These are phyloP conservation scores for Neurospora sp. DNA, from an alignment of 2,329 filamentous ascomycete genomes.

Conservation along the genomic window DNA sequence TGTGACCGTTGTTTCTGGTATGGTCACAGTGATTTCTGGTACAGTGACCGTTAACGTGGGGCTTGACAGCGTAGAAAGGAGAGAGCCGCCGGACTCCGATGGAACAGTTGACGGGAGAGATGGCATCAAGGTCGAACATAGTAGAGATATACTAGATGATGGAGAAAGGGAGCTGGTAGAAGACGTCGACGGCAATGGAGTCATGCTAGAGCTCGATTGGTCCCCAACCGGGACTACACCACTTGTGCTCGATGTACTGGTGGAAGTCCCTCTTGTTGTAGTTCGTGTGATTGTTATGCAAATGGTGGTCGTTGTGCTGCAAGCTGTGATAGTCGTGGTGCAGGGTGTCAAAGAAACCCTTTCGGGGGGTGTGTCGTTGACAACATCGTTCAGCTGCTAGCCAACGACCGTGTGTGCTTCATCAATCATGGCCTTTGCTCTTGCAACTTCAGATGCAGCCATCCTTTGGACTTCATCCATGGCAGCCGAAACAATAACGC, in stretches of 20 bases:
- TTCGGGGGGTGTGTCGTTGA: conserved; percentile 1
- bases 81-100: neutral
- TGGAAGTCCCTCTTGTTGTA: neutral
- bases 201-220: neutral
- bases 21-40: neutral
- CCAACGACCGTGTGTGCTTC: conserved; percentile 4
- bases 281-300: conserved; percentile 5
- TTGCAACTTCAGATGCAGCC: conserved; percentile 7
- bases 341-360: conserved; percentile 5
- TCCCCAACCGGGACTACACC: neutral
- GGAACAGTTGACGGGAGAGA: neutral
- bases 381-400: conserved; percentile 5
- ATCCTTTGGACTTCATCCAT: conserved; percentile 8
- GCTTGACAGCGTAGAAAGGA: neutral
- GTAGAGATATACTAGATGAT: neutral
- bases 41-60: neutral
- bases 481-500: conserved; percentile 9
- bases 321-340: conserved; percentile 9
- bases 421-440: conserved; percentile 6
- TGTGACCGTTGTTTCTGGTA: neutral
- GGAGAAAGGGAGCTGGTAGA: neutral
- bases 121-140: neutral
- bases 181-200: neutral
- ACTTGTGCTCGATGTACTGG: neutral
- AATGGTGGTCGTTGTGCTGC: conserved; percentile 7